Evolutionary conservation across 1,284 basidiomycete genomes (phyloP), one percentile per base, ranked within the genome.

Genomic region (Trametes polyzona): DNA sequence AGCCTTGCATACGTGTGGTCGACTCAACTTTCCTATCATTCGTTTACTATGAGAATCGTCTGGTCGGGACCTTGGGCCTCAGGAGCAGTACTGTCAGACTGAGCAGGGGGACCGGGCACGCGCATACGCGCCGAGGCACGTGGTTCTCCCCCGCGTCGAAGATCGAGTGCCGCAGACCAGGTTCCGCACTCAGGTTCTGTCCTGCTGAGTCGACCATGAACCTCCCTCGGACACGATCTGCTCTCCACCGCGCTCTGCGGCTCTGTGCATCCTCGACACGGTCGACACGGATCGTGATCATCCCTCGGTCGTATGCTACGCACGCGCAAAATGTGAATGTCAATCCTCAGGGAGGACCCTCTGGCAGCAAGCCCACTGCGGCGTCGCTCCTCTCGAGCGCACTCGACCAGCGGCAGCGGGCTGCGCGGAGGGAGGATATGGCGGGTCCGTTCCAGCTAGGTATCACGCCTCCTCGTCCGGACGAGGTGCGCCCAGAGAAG

Each of bases 371-470:
- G 62, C 72, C 77, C 32, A 60, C 73, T 16, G 75, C 83, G 16
- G 79, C 86, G n/a, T 73, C 74, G 23, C 69, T 84, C n/a, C 80
- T 92, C 46, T 82, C 84, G 16, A 82, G 84, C 58, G 80, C 87
- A n/a, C 77, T 90, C 52, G 84, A 89, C 69, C 83, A 83, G 58
- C 83, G 78, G 67, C 82, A 77, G 57, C 73, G 73, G 23, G 64
- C 73, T 2, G 69, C 76, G 35, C 71, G 76, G 35, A 76, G 76
- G 61, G 76, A 80, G 52, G 88, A 89, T 57, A 78, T 78, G 23
- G 87, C 90, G 17, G 93, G 93, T 0, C 93, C 93, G 26, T 95
- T 96, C 67, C 87, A 87, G 59, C 80, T 95, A 1, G 92, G 92
- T 4, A 78, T 92, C 43, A 82, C 83, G 12, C 83, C 83, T 46